Conservation (phyloP, 2,329 filamentous ascomycete species). For the Arthrinium puccinioides region DNA sequence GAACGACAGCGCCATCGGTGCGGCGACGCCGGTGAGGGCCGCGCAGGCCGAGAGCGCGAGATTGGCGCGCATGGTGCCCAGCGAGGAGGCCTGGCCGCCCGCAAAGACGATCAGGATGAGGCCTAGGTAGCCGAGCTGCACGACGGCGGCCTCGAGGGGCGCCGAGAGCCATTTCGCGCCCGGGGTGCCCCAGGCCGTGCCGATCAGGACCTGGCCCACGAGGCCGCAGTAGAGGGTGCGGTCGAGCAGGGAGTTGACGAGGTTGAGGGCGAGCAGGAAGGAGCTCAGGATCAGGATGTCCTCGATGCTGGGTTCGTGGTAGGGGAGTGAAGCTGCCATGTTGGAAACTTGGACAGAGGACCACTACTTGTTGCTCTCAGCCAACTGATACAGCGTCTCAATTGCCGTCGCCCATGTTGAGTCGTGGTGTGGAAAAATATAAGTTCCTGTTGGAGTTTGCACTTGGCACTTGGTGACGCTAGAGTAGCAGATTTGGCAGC, state of each 20-base stretch:
- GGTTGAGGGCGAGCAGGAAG: constrained; percentile 57
- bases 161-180: constrained; percentile 51
- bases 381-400: no score
- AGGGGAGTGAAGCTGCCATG: constrained; percentile 32
- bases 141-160: constrained; percentile 45
- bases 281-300: constrained; percentile 53
- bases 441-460: no score
- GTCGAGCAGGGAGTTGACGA: constrained; percentile 50
- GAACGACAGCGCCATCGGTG: constrained; percentile 62
- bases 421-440: no score
- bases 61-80: constrained; percentile 50
- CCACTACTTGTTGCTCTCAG: no score
- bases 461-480: no score
- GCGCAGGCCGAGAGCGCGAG: constrained; percentile 52
- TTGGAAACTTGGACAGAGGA: no score
- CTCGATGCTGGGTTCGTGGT: constrained; percentile 55
- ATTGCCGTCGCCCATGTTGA: no score
- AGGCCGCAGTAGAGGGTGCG: constrained; percentile 60
- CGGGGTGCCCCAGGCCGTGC: constrained; percentile 63
- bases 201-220: constrained; percentile 64
- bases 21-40: constrained; percentile 56
- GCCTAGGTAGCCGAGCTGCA: constrained; percentile 65
- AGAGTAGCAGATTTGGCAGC: no score
- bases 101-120: constrained; percentile 68
- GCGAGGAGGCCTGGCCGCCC: constrained; percentile 52